Percentiles rank a stretch among this genome's conserved stretches.
Evolutionary conservation across 1,139 yeast genomes (phyloP).

Genomic region (Kurtzmaniella quercitrusa): DNA sequence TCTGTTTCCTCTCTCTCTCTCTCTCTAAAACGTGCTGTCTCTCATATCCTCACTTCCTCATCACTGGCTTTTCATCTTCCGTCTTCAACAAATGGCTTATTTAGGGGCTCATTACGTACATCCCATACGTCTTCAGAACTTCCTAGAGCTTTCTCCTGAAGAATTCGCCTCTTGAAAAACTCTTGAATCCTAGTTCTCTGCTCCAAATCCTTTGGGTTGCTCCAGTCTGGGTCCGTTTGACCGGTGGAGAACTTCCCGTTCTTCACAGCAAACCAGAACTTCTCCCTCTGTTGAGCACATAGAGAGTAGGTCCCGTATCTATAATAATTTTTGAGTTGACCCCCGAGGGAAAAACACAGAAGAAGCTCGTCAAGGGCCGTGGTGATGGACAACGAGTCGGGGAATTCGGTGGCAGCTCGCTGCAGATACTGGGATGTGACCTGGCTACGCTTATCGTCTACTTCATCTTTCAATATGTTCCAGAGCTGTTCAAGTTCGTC

Average conservation of each 20-base stretch:
- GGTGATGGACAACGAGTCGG: conserved; percentile 37
- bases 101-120: conserved; percentile 33
- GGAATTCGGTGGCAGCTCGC: conserved; percentile 21
- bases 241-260: conserved; percentile 33
- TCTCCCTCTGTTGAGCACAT: conserved; percentile 67
- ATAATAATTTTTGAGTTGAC: conserved; percentile 78
- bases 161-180: conserved; percentile 61
- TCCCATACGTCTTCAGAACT: conserved; percentile 85
- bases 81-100: conserved; percentile 17
- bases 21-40: no score
- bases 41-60: no score
- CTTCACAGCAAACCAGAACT: conserved; percentile 75
- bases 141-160: conserved; percentile 60
- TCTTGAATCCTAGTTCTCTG: conserved; percentile 56
- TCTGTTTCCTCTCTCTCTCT: no score
- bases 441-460: conserved; percentile 27
- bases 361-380: conserved; percentile 86
- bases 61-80: no score
- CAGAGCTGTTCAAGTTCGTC: conserved; percentile 30
- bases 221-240: conserved; percentile 12
- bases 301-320: conserved; percentile 73
- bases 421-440: conserved; percentile 23
- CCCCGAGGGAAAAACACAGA: conserved; percentile 85
- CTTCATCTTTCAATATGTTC: conserved; percentile 32
- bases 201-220: conserved; percentile 34